Conservation (phyloP, 148 eudicot genomes). For the Spergularia marina region DNA sequence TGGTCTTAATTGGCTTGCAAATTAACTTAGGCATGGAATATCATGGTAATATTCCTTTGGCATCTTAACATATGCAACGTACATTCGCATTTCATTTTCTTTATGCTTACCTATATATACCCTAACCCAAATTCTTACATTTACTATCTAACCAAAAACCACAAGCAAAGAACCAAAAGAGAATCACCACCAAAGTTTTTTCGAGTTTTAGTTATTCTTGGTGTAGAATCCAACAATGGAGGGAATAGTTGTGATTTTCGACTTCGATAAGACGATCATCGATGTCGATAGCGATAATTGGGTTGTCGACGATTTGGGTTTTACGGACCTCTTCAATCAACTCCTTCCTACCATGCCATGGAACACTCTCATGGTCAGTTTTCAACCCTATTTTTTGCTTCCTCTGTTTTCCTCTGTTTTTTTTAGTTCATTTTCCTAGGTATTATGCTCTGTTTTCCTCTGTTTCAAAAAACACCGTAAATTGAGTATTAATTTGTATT, state of each 20-base stretch:
- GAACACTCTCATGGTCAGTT: conserved; percentile 52
- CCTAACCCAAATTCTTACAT: conserved; percentile 50
- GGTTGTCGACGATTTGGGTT: conserved; percentile 50
- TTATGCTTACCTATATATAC: not conserved
- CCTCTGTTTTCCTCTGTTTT: conserved; percentile 11
- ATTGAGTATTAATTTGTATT: not conserved
- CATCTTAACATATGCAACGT: not conserved
- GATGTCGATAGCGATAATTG: conserved; percentile 31
- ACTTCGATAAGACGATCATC: conserved; percentile 37
- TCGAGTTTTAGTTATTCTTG: not conserved
- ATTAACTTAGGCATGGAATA: not conserved
- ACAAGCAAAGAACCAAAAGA: not conserved
- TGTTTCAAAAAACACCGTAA: not conserved
- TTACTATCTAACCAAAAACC: conserved; percentile 64
- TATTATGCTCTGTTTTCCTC: not conserved
- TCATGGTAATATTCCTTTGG: conserved; percentile 14
- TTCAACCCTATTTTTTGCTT: not conserved
- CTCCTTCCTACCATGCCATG: conserved; percentile 88
- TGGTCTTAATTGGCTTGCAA: not conserved
- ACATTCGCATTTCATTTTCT: conserved; percentile 6
- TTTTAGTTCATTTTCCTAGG: not conserved
- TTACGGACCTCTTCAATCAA: conserved; percentile 60
- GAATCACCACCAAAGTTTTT: not conserved
- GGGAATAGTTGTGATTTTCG: conserved; percentile 3
- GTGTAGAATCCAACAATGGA: not conserved